These are phyloP conservation scores for Phaeodactylum tricornutum DNA, from an alignment of 108 stramenopile species.

Conservation along the genomic window DNA sequence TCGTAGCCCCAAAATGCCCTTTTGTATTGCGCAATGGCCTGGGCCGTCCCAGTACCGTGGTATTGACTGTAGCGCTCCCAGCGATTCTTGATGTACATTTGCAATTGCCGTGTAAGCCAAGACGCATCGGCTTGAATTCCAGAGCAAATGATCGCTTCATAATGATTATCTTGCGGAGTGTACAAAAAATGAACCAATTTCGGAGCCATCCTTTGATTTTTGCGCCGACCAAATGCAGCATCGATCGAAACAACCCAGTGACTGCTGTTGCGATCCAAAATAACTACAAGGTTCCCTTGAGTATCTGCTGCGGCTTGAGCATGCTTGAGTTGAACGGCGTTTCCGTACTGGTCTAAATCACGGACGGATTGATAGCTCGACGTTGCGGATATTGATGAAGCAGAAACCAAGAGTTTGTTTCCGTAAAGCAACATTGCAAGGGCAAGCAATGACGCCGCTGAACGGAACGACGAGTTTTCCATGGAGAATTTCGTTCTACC, in stretches of 20 bases:
- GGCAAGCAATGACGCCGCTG: no score
- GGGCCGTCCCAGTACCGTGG: no score
- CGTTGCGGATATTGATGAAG: no score
- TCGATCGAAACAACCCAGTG: neutral
- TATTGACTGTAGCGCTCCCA: neutral
- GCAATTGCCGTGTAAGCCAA: neutral
- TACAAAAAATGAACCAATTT: neutral
- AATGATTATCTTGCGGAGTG: neutral
- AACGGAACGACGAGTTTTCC: no score
- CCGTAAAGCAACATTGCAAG: no score
- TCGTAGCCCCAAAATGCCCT: no score
- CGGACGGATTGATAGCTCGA: no score
- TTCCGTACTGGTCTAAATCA: conserved; percentile 1
- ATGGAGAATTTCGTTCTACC: no score
- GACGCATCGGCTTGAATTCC: conserved; percentile 1
- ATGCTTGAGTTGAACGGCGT: neutral
- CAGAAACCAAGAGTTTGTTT: no score
- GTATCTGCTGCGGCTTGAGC: neutral
- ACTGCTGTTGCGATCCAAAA: neutral
- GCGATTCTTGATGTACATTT: neutral
- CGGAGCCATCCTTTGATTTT: neutral
- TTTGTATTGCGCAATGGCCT: no score
- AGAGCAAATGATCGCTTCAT: neutral
- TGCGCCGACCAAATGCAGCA: neutral
- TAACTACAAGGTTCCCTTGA: conserved; percentile 1